These are phyloP conservation scores for Cochlearia excelsa DNA, from an alignment of 345 rosid species.

Conservation along the genomic window DNA sequence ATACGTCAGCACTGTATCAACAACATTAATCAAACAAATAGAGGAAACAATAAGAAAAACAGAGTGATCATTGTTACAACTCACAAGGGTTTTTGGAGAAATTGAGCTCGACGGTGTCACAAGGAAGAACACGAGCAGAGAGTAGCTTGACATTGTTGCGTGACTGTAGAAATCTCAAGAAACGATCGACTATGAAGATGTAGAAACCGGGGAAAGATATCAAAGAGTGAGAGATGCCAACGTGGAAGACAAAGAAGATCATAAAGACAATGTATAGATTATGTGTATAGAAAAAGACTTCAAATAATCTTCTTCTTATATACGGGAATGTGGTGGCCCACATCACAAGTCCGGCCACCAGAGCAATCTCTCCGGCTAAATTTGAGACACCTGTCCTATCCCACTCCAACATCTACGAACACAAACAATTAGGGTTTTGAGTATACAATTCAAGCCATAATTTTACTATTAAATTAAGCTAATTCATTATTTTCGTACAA, in stretches of 20 bases:
- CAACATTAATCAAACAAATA: too few relatives aligned
- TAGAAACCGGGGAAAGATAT: constrained; percentile 71
- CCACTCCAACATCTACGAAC: constrained; percentile 47
- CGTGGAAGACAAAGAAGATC: constrained; percentile 64
- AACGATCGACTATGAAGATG: constrained; percentile 75
- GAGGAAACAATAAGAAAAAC: background rate
- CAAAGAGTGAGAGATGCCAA: constrained; percentile 50
- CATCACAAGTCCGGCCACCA: constrained; percentile 51
- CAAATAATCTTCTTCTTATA: constrained; percentile 57
- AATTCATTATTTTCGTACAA: too few relatives aligned
- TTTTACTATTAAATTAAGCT: too few relatives aligned
- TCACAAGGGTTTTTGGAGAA: constrained; percentile 63
- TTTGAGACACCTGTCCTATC: constrained; percentile 38
- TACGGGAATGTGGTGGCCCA: constrained; percentile 63
- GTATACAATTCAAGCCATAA: too few relatives aligned
- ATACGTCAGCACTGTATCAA: constrained; percentile 50
- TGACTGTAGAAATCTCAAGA: constrained; percentile 68
- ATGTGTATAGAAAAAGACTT: constrained; percentile 75
- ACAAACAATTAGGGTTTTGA: too few relatives aligned
- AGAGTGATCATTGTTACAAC: constrained; percentile 7
- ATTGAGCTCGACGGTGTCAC: constrained; percentile 58
- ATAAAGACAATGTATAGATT: constrained; percentile 64
- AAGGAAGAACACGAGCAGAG: constrained; percentile 63
- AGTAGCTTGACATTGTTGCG: constrained; percentile 41
- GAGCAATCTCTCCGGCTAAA: constrained; percentile 64